Percentiles rank a stretch among this genome's conserved stretches.
Evolutionary conservation across 176 grass and related monocot genomes (phyloP).

Genomic region (Avena atlantica): DNA sequence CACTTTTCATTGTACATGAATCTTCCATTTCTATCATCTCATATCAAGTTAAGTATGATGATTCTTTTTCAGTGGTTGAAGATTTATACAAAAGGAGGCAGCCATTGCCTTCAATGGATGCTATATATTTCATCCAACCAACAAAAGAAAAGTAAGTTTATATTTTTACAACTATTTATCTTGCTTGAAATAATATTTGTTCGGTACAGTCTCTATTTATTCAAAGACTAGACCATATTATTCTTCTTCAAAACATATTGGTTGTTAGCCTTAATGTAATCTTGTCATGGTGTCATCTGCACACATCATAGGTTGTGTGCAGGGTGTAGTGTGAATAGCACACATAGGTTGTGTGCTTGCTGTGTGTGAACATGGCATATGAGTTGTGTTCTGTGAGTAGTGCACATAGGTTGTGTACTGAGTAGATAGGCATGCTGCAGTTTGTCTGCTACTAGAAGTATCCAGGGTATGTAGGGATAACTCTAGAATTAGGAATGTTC

Average conservation of each 20-base stretch:
- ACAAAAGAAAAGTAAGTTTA: constrained; percentile 94
- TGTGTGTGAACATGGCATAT: too few species aligned
- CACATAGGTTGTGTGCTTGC: too few species aligned
- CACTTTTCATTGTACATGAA: constrained; percentile 23
- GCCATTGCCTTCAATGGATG: constrained; percentile 92
- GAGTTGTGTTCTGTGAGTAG: too few species aligned
- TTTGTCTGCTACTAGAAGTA: too few species aligned
- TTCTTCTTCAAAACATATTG: constrained; percentile 21
- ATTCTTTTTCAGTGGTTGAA: constrained; percentile 88
- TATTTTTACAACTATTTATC: constrained; percentile 18
- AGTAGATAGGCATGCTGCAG: too few species aligned
- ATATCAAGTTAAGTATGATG: constrained; percentile 31
- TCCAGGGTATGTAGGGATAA: too few species aligned
- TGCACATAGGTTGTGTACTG: too few species aligned
- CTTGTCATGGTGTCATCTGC: too few species aligned
- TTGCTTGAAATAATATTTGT: constrained; percentile 47
- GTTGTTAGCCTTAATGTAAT: too few species aligned
- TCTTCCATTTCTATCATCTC: constrained; percentile 47
- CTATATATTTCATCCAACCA: constrained; percentile 99
- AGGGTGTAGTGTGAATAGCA: too few species aligned
- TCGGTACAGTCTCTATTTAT: constrained; percentile 17
- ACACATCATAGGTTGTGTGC: too few species aligned
- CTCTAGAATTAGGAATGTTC: too few species aligned
- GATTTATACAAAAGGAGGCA: constrained; percentile 97
- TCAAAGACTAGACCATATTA: constrained; percentile 7